Base-by-base conservation (phyloP, 176 grass and related monocot genomes). In the Bolboschoenus planiculmis region DNA sequence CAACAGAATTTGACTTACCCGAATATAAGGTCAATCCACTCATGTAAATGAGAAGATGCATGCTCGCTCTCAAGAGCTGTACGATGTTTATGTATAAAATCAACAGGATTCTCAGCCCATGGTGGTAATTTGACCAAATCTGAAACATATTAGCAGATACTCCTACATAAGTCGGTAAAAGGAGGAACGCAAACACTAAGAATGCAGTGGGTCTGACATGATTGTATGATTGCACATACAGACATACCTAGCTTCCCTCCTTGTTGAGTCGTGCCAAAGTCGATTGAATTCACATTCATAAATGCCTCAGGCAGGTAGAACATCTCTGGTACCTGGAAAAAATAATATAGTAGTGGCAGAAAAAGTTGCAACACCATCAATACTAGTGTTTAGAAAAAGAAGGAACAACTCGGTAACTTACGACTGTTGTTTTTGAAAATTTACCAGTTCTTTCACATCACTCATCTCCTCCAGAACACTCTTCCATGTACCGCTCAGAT, bases 401-500 rank as follows among this genome's bases (percentile, higher is more conserved):
- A 39, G 46, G 74, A 67, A 48, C 9, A 80, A 59, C 23, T 56
- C 16, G 3, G 66, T 72, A 85, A 63, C 62, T 55, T 81, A 33
- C 10, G 42, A 18, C 53, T 77, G 44, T 77, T 34, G 65, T 88
- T 81, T 7, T 83, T 35, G 34, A 76, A 84, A 90, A 90, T 84
- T 83, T 93, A 98, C 92, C 90, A 98, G 83, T 91, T 98, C 96
- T 93, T 98, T 98, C 85, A 98, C 96, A 53, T 98, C 96, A 91
- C 96, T 95, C 96, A 98, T 98, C 77, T 98, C 96, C 83, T 98
- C 96, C 29, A 98, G 68, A 72, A 98, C 86, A 88, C 96, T 93
- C 85, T 93, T 89, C 96, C 96, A 98, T 78, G 96, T 98, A 83
- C 90, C 85, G 68, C 92, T 85, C 83, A 98, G 63, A 88, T 98